Conservation (phyloP, 805 yeast species). For the Nakazawaea ishiwadae region DNA sequence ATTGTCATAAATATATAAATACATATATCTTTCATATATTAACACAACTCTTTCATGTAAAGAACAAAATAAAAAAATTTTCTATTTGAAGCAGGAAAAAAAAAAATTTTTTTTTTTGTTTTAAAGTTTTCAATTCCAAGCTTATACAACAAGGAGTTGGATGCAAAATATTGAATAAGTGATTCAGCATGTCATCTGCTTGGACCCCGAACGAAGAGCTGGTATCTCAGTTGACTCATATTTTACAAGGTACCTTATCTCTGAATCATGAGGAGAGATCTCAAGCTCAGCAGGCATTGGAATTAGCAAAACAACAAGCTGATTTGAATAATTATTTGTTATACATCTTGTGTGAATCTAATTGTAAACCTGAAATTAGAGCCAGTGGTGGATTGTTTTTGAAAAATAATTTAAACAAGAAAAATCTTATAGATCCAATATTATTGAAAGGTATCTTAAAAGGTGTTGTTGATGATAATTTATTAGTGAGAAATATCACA, state of each 20-base stretch:
- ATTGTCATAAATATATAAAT: background rate
- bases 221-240: conserved; percentile 56
- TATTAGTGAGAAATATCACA: conserved; percentile 78
- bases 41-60: background rate
- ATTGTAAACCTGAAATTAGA: conserved; percentile 43
- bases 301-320: conserved; percentile 62
- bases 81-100: background rate
- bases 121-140: background rate
- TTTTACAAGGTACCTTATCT: conserved; percentile 71
- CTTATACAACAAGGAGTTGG: background rate
- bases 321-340: conserved; percentile 81
- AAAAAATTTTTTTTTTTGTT: conserved; percentile 2
- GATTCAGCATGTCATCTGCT: conserved; percentile 31
- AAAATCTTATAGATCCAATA: conserved; percentile 27
- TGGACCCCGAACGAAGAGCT: conserved; percentile 71
- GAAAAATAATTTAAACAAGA: conserved; percentile 64
- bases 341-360: conserved; percentile 57
- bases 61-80: background rate
- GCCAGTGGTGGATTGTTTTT: conserved; percentile 87
- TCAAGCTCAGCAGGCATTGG: conserved; percentile 70
- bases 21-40: background rate
- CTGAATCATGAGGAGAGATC: conserved; percentile 47
- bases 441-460: conserved; percentile 29
- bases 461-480: conserved; percentile 48
- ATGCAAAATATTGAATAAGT: background rate